Evolutionary conservation across 1,139 yeast genomes (phyloP), one percentile per base, ranked within the genome.

Genomic region (Scheffersomyces insectosa): DNA sequence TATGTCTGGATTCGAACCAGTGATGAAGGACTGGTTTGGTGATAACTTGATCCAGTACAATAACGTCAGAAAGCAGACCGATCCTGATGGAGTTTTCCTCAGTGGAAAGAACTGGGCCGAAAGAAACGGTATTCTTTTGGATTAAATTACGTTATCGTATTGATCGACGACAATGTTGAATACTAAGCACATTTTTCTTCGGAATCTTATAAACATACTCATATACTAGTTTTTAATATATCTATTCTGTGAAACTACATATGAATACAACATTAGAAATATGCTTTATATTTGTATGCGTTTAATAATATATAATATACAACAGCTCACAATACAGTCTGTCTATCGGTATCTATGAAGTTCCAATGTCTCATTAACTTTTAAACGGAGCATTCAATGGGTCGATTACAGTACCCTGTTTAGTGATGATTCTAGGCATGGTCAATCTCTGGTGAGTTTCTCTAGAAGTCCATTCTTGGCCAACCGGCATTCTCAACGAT

Each of bases 401-500:
- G 64, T 90, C 96, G 52, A 93, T 88, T 41, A 91, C 93, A 45
- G 80, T 75, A 58, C 98, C 97, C 55, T 88, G 90, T 65, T 90
- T 90, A 45, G 88, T 84, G 50, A 88, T 75, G 37, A 93, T 83
- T 57, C 88, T 78, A 38, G 99, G 99, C 82, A 88, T 90, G 46
- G 95, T 88, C 55, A 88, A 70, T 61, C 82, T 82, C 70, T 90
- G 96, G 70, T 88, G 95, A 2, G 96, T 83, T 43, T 82, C 87
- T 58, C 90, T 81, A 10, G 96, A 80, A 4, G 95, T 83, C 98
- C 98, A 93, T 69, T 93, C 97, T 66, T 88, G 96, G 28, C 99
- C 99, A 48, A 93, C 73, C n/a, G 99, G 98, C 90, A 90, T 86
- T 60, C 96, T 80, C 57, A 93, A 73, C 3, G 96, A 84, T 60